Percentiles rank a stretch among this genome's conserved stretches.
phyloP scores from a whole-genome alignment of 2,329 filamentous ascomycete species.

The Apiospora pterosperma region DNA sequence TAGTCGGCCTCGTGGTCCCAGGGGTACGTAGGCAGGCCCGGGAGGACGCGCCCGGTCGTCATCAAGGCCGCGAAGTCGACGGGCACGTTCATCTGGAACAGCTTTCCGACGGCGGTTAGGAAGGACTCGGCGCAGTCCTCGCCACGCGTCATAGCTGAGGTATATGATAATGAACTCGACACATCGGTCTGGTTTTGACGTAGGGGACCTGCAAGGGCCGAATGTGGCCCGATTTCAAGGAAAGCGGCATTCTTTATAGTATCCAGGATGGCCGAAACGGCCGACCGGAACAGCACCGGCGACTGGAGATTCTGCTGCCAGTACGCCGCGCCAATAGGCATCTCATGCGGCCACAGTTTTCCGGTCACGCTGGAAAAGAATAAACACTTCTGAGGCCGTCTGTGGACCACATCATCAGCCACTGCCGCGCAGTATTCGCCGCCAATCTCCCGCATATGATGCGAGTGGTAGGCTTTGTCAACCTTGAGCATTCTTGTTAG shows the following conservation, averaged over 20 bases:
- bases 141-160: neutral
- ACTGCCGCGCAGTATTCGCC: slow-evolving; percentile 13
- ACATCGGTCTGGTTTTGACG: slow-evolving; percentile 9
- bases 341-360: slow-evolving; percentile 29
- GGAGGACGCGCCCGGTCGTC: neutral
- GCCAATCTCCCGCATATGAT: slow-evolving; percentile 17
- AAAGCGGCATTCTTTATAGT: slow-evolving; percentile 3
- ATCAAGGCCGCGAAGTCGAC: too few relatives aligned
- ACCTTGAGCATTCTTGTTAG: slow-evolving; percentile 30
- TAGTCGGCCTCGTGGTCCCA: slow-evolving; percentile 10
- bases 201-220: slow-evolving; percentile 18
- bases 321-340: slow-evolving; percentile 19
- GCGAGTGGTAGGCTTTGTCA: too few relatives aligned
- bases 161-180: neutral
- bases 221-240: slow-evolving; percentile 20
- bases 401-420: slow-evolving; percentile 8
- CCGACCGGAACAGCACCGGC: slow-evolving; percentile 30
- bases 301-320: slow-evolving; percentile 23
- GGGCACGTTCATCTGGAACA: neutral
- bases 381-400: neutral
- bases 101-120: neutral
- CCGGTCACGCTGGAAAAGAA: slow-evolving; percentile 8
- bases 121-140: neutral
- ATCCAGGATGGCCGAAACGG: slow-evolving; percentile 22
- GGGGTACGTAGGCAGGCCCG: slow-evolving; percentile 8